These are phyloP conservation scores for Tuber calosporum DNA, from an alignment of 495 filamentous ascomycete genomes.

Conservation along the genomic window DNA sequence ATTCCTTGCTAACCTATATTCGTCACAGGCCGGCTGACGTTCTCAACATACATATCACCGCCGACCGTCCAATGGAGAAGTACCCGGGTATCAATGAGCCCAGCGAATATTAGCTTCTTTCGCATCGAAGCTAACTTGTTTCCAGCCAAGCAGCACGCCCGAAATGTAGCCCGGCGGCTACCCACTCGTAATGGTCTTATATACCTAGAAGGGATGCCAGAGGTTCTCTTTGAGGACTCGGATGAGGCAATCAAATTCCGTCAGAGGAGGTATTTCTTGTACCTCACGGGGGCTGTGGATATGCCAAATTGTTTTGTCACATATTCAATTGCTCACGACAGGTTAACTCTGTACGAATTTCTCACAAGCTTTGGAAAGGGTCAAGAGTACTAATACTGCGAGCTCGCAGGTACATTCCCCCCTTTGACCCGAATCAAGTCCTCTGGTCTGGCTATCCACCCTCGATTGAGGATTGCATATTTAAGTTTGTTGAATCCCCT, in stretches of 20 bases:
- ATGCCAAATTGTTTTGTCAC: slow-evolving; percentile 57
- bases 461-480: slow-evolving; percentile 48
- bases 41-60: slow-evolving; percentile 27
- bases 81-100: slow-evolving; percentile 23
- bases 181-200: slow-evolving; percentile 57
- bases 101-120: background rate
- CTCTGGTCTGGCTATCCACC: slow-evolving; percentile 58
- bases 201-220: slow-evolving; percentile 51
- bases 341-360: slow-evolving; percentile 49
- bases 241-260: slow-evolving; percentile 57
- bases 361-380: background rate
- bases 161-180: slow-evolving; percentile 61
- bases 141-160: slow-evolving; percentile 72
- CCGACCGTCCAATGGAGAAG: slow-evolving; percentile 31
- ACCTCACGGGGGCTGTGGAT: slow-evolving; percentile 53
- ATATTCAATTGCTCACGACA: slow-evolving; percentile 55
- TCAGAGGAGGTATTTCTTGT: slow-evolving; percentile 65
- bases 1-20: background rate
- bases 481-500: slow-evolving; percentile 39
- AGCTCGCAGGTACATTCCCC: slow-evolving; percentile 48
- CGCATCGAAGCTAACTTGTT: slow-evolving; percentile 14
- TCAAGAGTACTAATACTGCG: background rate
- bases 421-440: slow-evolving; percentile 50
- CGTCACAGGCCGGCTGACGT: background rate
- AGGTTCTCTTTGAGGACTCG: slow-evolving; percentile 52